These are phyloP conservation scores for Hypoxylon rubiginosum DNA, from an alignment of 2,329 filamentous ascomycete species.

Conservation along the genomic window DNA sequence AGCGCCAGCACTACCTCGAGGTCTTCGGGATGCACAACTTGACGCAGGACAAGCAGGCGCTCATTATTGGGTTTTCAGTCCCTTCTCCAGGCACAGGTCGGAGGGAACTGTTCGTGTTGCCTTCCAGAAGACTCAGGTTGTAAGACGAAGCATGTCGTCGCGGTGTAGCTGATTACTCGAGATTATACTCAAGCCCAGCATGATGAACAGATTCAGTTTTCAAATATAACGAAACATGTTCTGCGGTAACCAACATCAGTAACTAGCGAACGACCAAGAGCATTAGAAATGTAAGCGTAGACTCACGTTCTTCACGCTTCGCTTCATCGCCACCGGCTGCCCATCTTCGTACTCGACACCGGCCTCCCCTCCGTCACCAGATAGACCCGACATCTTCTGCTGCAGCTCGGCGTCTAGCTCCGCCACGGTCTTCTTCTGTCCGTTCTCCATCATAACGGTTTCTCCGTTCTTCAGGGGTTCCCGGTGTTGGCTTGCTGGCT, in stretches of 20 bases:
- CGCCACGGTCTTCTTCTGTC: slow-evolving; percentile 66
- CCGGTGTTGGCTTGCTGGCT: not conserved
- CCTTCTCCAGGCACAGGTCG: too few relatives aligned
- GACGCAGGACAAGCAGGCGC: slow-evolving; percentile 36
- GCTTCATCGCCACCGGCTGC: slow-evolving; percentile 78
- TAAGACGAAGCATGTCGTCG: too few relatives aligned
- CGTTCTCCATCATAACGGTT: not conserved
- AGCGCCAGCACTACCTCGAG: slow-evolving; percentile 36
- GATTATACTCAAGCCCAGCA: not conserved
- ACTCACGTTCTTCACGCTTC: slow-evolving; percentile 72
- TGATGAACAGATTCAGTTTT: not conserved
- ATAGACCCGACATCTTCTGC: slow-evolving; percentile 73
- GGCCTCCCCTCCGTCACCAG: slow-evolving; percentile 77
- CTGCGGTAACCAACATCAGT: slow-evolving; percentile 11
- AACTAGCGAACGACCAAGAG: not conserved
- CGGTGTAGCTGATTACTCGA: too few relatives aligned
- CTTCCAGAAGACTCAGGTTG: too few relatives aligned
- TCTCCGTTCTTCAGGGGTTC: not conserved
- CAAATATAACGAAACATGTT: slow-evolving; percentile 50
- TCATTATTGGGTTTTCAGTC: too few relatives aligned
- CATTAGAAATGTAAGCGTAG: not conserved
- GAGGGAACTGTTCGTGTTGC: too few relatives aligned
- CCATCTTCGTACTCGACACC: slow-evolving; percentile 84
- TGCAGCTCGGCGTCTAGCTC: slow-evolving; percentile 77
- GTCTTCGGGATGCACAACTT: slow-evolving; percentile 53